These are phyloP conservation scores for Echeveria elegans DNA, from an alignment of 164 flowering plant genomes.

Conservation along the genomic window DNA sequence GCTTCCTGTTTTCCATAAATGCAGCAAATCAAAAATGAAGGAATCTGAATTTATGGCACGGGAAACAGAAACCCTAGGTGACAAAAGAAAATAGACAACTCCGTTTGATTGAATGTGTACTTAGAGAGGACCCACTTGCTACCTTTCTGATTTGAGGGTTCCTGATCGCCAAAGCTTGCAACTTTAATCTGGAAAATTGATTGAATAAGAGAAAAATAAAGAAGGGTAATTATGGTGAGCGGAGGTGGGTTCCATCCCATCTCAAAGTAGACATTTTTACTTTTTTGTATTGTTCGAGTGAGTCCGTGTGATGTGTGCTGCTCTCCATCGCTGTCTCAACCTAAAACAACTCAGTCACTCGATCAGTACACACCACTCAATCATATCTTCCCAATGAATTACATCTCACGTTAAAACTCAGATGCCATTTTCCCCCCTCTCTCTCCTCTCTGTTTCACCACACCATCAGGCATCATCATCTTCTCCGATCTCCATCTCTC, in stretches of 20 bases:
- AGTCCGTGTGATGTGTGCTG: too few species aligned
- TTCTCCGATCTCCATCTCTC: neutral
- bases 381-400: neutral
- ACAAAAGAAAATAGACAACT: neutral
- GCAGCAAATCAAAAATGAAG: neutral
- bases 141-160: too few species aligned
- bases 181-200: too few species aligned
- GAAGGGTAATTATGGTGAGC: too few species aligned
- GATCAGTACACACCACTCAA: neutral
- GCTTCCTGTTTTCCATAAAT: neutral
- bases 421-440: neutral
- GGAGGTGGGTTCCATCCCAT: too few species aligned
- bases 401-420: neutral
- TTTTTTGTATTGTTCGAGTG: too few species aligned
- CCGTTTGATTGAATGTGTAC: neutral
- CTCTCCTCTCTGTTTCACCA: too few species aligned
- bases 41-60: too few species aligned
- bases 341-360: neutral
- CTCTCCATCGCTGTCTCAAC: neutral
- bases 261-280: too few species aligned
- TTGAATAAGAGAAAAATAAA: too few species aligned
- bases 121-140: too few species aligned
- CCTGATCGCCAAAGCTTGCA: too few species aligned
- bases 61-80: neutral
- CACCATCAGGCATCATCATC: neutral